Evolutionary conservation across 2,329 filamentous ascomycete species (phyloP).

Genomic region (Trichoderma brevicompactum): DNA sequence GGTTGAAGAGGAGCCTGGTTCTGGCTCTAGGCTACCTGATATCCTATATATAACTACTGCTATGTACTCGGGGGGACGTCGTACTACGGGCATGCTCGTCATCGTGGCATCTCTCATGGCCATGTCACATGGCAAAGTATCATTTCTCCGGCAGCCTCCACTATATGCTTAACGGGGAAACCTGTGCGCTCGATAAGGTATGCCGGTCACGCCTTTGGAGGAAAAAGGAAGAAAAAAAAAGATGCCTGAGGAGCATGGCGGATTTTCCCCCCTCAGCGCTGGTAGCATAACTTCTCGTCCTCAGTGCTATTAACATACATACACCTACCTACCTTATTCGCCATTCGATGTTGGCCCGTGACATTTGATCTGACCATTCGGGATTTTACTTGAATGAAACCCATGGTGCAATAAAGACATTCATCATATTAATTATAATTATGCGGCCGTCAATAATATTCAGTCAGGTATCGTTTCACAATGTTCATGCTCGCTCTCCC

Average conservation of each 20-base stretch:
- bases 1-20: background rate
- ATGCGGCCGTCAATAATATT: background rate
- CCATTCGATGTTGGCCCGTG: background rate
- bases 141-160: background rate
- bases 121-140: slow-evolving; percentile 14
- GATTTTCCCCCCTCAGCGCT: background rate
- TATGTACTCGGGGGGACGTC: background rate
- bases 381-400: background rate
- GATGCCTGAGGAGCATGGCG: background rate
- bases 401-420: background rate
- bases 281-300: background rate
- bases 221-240: background rate
- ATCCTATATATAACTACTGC: background rate
- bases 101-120: background rate
- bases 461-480: background rate
- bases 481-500: background rate
- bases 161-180: background rate
- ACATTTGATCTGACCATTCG: background rate
- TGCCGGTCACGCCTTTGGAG: background rate
- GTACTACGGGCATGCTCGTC: background rate
- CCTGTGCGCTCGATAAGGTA: background rate
- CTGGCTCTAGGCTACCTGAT: background rate
- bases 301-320: background rate
- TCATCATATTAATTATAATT: background rate
- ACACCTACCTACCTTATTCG: background rate